Conservation (phyloP, 371 early-diverging fungal species). For the Mucor lusitanicus region DNA sequence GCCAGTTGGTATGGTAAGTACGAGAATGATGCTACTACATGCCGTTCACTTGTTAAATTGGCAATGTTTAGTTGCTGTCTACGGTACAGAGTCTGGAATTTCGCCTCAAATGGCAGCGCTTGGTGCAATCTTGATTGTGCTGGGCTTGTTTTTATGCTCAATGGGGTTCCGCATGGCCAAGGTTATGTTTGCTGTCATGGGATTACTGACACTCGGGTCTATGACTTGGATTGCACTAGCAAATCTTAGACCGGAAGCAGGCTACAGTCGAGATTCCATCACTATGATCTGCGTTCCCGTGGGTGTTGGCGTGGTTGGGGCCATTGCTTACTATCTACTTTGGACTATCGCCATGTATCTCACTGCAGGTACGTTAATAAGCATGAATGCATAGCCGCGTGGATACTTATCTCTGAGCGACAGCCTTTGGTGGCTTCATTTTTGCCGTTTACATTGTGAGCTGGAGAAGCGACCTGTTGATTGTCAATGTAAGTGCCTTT, state of each 20-base stretch:
- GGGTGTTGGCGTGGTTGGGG: slow-evolving; percentile 24
- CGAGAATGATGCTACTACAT: not conserved
- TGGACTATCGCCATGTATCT: slow-evolving; percentile 25
- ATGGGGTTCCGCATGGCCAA: slow-evolving; percentile 34
- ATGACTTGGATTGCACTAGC: slow-evolving; percentile 28
- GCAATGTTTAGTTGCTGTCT: slow-evolving; percentile 20
- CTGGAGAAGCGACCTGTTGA: slow-evolving; percentile 23
- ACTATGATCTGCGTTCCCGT: slow-evolving; percentile 26
- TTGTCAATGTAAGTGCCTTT: slow-evolving; percentile 17
- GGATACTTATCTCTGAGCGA: not conserved
- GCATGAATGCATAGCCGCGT: not conserved
- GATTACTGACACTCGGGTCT: slow-evolving; percentile 36
- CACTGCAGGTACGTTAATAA: slow-evolving; percentile 7
- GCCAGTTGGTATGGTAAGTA: slow-evolving; percentile 11
- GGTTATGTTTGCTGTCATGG: slow-evolving; percentile 27
- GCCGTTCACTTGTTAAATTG: not conserved
- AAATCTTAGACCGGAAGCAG: slow-evolving; percentile 15
- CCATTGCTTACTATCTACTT: slow-evolving; percentile 16
- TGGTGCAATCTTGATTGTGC: slow-evolving; percentile 31
- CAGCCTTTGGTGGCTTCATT: slow-evolving; percentile 23
- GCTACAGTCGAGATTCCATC: slow-evolving; percentile 18
- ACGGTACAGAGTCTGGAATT: slow-evolving; percentile 22
- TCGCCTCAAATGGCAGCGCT: slow-evolving; percentile 28
- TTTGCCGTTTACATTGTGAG: slow-evolving; percentile 21
- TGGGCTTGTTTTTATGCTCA: slow-evolving; percentile 30